Conservation (phyloP, 805 yeast species). For the Saccharomycopsis malanga region DNA sequence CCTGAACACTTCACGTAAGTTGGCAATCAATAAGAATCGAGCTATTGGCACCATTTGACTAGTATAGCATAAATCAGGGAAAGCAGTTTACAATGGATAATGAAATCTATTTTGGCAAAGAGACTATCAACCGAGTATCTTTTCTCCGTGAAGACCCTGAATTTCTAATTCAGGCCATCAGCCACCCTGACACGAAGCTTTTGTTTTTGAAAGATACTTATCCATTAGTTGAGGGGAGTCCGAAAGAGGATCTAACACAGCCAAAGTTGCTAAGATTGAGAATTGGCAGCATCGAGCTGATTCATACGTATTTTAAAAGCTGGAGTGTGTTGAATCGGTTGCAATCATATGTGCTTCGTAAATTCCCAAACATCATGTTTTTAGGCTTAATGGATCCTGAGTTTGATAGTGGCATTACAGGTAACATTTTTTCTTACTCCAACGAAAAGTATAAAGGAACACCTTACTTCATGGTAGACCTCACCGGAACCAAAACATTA, state of each 20-base stretch:
- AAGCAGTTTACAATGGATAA: slow-evolving; percentile 1
- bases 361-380: slow-evolving; percentile 28
- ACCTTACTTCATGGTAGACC: slow-evolving; percentile 59
- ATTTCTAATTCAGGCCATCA: slow-evolving; percentile 38
- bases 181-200: slow-evolving; percentile 39
- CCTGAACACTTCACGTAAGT: no score
- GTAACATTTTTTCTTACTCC: slow-evolving; percentile 29
- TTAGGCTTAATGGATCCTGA: slow-evolving; percentile 36
- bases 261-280: slow-evolving; percentile 23
- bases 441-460: slow-evolving; percentile 49
- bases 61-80: no score
- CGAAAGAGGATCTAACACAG: background rate
- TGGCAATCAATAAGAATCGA: no score
- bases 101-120: slow-evolving; percentile 39
- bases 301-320: slow-evolving; percentile 21
- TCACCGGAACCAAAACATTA: background rate
- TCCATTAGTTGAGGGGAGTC: slow-evolving; percentile 23
- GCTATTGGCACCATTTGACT: no score
- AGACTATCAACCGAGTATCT: slow-evolving; percentile 48
- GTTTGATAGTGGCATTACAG: slow-evolving; percentile 27
- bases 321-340: slow-evolving; percentile 24
- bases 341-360: slow-evolving; percentile 8
- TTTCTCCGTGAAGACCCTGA: slow-evolving; percentile 45
- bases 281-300: slow-evolving; percentile 14
- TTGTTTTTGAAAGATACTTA: slow-evolving; percentile 30